phyloP scores from a whole-genome alignment of 768 basidiomycete genomes.

The Podaxis rugospora region DNA sequence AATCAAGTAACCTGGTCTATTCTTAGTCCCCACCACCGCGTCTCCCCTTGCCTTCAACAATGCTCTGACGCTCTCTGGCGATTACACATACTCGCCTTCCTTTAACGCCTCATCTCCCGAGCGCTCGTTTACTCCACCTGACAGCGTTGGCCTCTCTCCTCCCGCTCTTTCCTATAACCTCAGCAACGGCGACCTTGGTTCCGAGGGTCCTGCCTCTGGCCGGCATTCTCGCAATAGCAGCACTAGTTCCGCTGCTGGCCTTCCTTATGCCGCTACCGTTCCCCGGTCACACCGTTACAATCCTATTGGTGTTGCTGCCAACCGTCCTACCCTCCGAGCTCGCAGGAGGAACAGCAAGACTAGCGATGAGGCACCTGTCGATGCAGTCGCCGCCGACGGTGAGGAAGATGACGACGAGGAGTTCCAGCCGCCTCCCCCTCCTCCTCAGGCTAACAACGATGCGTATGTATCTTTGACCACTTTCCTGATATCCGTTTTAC shows the following conservation, averaged over 20 bases:
- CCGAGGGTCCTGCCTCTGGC: constrained; percentile 64
- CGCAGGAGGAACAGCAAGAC: constrained; percentile 42
- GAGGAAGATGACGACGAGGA: constrained; percentile 70
- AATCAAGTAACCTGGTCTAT: constrained; percentile 14
- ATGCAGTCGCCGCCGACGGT: neutral
- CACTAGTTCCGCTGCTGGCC: constrained; percentile 42
- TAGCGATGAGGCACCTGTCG: constrained; percentile 51
- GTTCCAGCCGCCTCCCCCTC: constrained; percentile 50
- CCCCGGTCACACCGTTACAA: constrained; percentile 79
- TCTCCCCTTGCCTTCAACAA: constrained; percentile 63
- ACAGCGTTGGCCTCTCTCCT: constrained; percentile 59
- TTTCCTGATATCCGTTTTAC: neutral
- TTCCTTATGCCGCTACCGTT: constrained; percentile 55
- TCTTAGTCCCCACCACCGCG: constrained; percentile 50
- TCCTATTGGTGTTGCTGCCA: constrained; percentile 58
- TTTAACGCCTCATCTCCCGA: constrained; percentile 51
- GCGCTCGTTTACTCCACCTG: constrained; percentile 69
- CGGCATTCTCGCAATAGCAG: constrained; percentile 70
- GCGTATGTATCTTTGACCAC: constrained; percentile 31
- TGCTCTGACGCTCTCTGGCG: constrained; percentile 47
- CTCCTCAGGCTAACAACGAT: constrained; percentile 45
- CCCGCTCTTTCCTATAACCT: constrained; percentile 66
- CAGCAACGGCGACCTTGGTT: constrained; percentile 66
- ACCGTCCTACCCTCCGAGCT: constrained; percentile 49
- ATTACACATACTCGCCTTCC: constrained; percentile 50